These are phyloP conservation scores for Corchorus olitorius DNA, from an alignment of 345 rosid species.

Conservation along the genomic window DNA sequence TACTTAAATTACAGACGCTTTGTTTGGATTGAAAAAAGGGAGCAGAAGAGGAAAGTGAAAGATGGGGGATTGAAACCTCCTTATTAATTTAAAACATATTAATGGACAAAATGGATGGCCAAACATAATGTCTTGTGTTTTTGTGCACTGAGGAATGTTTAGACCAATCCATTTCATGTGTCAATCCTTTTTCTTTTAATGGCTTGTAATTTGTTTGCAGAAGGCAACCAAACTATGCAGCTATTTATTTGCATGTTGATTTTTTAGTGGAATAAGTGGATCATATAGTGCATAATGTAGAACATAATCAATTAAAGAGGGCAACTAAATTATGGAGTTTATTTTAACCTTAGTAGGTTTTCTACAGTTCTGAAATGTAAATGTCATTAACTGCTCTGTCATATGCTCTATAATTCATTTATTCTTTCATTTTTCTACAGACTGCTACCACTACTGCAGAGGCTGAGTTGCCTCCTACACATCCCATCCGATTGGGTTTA, in stretches of 20 bases:
- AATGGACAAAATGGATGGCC: background rate
- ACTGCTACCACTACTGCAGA: constrained; percentile 58
- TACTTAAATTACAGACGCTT: background rate
- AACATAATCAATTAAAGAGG: background rate
- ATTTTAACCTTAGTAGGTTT: background rate
- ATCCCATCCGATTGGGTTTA: constrained; percentile 72
- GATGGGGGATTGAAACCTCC: background rate
- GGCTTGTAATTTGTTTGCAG: background rate
- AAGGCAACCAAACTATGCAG: background rate
- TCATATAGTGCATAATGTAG: background rate
- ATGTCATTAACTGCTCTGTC: background rate
- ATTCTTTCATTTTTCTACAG: constrained; percentile 32
- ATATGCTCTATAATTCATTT: background rate
- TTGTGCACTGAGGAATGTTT: background rate
- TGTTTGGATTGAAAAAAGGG: background rate
- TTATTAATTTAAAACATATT: background rate
- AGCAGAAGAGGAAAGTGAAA: background rate
- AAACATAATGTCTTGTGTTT: background rate
- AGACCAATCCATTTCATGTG: background rate
- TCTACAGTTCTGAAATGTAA: background rate
- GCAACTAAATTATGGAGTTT: background rate
- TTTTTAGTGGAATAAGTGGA: background rate
- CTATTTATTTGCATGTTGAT: background rate
- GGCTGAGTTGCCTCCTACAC: constrained; percentile 63
- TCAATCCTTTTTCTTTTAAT: background rate